Evolutionary conservation across 2,329 filamentous ascomycete genomes (phyloP).

Genomic region (Stagonosporopsis vannaccii): DNA sequence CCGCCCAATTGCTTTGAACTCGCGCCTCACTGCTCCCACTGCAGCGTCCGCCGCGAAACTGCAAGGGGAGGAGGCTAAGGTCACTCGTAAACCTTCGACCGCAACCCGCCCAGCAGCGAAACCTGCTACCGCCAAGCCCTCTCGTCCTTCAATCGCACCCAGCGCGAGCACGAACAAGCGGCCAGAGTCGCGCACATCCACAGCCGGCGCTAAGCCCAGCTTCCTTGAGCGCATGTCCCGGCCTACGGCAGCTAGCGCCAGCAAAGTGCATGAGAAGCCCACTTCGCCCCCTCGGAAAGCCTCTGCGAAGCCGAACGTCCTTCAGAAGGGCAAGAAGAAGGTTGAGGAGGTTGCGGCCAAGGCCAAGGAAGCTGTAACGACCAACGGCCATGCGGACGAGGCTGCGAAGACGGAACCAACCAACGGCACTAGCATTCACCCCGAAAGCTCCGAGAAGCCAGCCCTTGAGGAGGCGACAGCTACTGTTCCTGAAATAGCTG

Average conservation of each 20-base stretch:
- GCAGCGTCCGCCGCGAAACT: slow-evolving; percentile 72
- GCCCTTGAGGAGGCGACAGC: background rate
- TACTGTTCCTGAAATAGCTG: slow-evolving; percentile 4
- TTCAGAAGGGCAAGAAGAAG: slow-evolving; percentile 49
- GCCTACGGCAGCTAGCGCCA: slow-evolving; percentile 73
- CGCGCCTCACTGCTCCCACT: slow-evolving; percentile 73
- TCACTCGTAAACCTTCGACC: slow-evolving; percentile 46
- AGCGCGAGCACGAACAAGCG: slow-evolving; percentile 55
- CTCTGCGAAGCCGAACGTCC: slow-evolving; percentile 29
- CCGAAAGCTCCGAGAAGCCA: slow-evolving; percentile 2
- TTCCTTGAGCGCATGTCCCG: slow-evolving; percentile 86
- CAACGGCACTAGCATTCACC: slow-evolving; percentile 3
- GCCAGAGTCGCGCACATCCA: slow-evolving; percentile 56
- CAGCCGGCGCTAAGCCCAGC: slow-evolving; percentile 65
- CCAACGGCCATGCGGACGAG: slow-evolving; percentile 34
- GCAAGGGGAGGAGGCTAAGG: slow-evolving; percentile 43
- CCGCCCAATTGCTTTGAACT: slow-evolving; percentile 69
- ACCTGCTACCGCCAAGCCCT: slow-evolving; percentile 37
- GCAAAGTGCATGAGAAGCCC: slow-evolving; percentile 71
- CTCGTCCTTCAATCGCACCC: slow-evolving; percentile 49
- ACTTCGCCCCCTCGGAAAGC: slow-evolving; percentile 47
- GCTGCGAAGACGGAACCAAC: slow-evolving; percentile 16
- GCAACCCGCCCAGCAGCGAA: slow-evolving; percentile 42
- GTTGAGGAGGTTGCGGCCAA: slow-evolving; percentile 44
- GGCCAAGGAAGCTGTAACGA: slow-evolving; percentile 43